A percentile compares a stretch with the other conserved stretches of the same genome.
phyloP scores from a whole-genome alignment of 495 filamentous ascomycete genomes.

The Penicillium fimorum region DNA sequence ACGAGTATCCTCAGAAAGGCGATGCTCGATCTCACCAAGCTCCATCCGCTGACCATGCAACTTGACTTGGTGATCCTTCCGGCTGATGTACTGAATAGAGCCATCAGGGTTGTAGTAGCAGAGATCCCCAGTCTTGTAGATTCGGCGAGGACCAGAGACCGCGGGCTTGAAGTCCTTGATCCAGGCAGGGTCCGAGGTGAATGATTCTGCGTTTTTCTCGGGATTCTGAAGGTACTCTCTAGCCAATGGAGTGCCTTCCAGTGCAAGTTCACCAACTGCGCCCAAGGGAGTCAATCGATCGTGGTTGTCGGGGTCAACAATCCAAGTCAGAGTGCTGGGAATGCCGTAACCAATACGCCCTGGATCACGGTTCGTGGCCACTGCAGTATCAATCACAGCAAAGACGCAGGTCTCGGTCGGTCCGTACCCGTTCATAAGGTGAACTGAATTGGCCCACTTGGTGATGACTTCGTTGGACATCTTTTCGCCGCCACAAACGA shows the following conservation, averaged over 20 bases:
- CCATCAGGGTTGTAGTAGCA: slow-evolving; percentile 55
- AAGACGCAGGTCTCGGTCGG: slow-evolving; percentile 54
- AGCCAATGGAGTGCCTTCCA: slow-evolving; percentile 50
- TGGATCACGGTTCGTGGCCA: slow-evolving; percentile 33
- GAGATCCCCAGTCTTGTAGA: slow-evolving; percentile 53
- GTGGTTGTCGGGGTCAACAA: slow-evolving; percentile 52
- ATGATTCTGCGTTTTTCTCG: slow-evolving; percentile 49
- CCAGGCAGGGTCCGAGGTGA: slow-evolving; percentile 43
- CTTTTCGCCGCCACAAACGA: slow-evolving; percentile 49
- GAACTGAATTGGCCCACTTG: slow-evolving; percentile 53
- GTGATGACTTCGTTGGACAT: slow-evolving; percentile 49
- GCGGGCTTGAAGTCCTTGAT: slow-evolving; percentile 24
- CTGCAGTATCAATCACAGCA: slow-evolving; percentile 35
- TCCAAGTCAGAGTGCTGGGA: slow-evolving; percentile 51
- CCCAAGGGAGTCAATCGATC: slow-evolving; percentile 51
- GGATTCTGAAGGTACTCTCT: slow-evolving; percentile 54
- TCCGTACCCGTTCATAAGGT: slow-evolving; percentile 58
- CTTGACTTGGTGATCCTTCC: slow-evolving; percentile 67
- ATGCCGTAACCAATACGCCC: slow-evolving; percentile 50
- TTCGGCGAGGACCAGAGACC: slow-evolving; percentile 28
- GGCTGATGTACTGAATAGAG: slow-evolving; percentile 52
- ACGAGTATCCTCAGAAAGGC: slow-evolving; percentile 31
- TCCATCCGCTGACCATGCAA: slow-evolving; percentile 68
- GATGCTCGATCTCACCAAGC: slow-evolving; percentile 51
- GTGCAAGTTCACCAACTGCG: slow-evolving; percentile 52